Base-by-base conservation (phyloP, 805 yeast genomes). In the Zygotorulaspora sp. region DNA sequence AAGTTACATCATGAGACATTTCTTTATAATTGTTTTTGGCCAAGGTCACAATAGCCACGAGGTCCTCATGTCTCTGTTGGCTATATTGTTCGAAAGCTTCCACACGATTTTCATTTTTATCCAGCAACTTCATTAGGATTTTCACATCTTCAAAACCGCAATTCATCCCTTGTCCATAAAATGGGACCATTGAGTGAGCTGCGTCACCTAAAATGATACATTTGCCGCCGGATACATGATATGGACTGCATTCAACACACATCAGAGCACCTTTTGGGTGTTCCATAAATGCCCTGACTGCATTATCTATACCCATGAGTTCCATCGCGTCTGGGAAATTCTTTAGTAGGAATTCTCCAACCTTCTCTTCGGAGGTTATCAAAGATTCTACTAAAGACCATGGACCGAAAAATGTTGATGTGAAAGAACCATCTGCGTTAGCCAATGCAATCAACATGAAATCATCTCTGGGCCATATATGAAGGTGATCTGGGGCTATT, bases 141-240 rank as follows among this genome's bases (percentile, higher is more conserved):
- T 78, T 67, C 15, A 89, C 89, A 51, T 90, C 97, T 61, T 89
- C 97, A 58, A 89, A 83, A 1, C 97, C 97, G 57, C 95, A 85
- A 60, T 89, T 89, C 90, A 89, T 83, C 4, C 97, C 97, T 60
- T 89, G 97, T 7, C 97, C 97, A 56, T 88, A 89, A 60, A 89
- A 89, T n/a, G 97, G 97, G 5, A 89, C 97, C 96, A 88, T 89
- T 19, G 92, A 78, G 63, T 89, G 97, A 0, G 97, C 95, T 1
- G 97, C 95, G 59, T 89, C 97, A 5, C 97, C 97, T 19, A 89
- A 63, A 9, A 89, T 63, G 7, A 89, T 65, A 11, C 79, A 79
- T 40, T 74, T 73, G 7, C 57, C 58, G 32, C 78, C 83, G 28
- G 68, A 59, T 31, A 68, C 71, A 54, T 85, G 76, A 62, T 86